These are phyloP conservation scores for Chalaropsis ovoidea DNA, from an alignment of 2,329 filamentous ascomycete genomes.

Conservation along the genomic window DNA sequence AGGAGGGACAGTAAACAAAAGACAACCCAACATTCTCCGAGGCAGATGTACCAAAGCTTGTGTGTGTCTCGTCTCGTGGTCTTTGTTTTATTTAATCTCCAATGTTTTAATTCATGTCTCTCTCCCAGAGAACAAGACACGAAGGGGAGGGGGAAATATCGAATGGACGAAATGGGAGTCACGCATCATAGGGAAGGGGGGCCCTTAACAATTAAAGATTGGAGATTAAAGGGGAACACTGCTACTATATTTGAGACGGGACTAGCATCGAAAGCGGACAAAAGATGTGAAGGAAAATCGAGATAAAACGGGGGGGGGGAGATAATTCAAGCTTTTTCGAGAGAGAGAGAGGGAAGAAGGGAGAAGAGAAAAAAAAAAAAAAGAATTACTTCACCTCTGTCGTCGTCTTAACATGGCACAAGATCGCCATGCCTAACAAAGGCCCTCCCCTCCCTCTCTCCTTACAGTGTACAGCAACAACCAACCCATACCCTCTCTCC, in stretches of 20 bases:
- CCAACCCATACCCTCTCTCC: no score
- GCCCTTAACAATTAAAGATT: not conserved
- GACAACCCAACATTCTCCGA: no score
- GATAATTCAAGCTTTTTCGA: no score
- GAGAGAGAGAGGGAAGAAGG: not conserved
- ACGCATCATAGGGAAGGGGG: not conserved
- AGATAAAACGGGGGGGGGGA: not conserved
- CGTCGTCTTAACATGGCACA: not conserved
- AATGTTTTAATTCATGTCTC: no score
- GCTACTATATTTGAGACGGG: conserved; percentile 16
- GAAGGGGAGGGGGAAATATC: no score
- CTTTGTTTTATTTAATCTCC: no score
- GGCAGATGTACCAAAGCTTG: no score
- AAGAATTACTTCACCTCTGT: not conserved
- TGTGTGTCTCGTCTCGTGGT: no score
- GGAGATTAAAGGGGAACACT: conserved; percentile 12
- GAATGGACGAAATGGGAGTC: conserved; percentile 1
- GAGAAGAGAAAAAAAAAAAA: not conserved
- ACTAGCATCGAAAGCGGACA: not conserved
- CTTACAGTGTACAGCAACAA: no score
- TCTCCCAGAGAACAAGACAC: not conserved
- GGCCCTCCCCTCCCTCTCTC: not conserved
- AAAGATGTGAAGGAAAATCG: not conserved
- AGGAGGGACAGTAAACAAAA: no score
- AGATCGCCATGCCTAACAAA: not conserved